Evolutionary conservation across 306 rosid genomes (phyloP), one percentile per base, ranked within the genome.

Genomic region (Sechiopsis laciniata): DNA sequence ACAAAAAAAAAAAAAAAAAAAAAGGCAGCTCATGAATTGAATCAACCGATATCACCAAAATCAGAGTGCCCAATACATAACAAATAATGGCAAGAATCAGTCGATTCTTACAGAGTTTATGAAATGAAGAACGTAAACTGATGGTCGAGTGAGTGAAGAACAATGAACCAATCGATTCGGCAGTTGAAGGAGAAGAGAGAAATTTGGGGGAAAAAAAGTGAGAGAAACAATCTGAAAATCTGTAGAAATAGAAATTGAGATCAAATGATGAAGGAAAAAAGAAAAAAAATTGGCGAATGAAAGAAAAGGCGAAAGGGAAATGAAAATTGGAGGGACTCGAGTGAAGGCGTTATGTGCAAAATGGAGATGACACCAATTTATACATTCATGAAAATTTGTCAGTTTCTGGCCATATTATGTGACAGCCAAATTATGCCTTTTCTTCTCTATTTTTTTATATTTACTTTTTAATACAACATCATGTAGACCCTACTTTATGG

Each of bases 331-430:
- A 60, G 10, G 66, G 19, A 14, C 10, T 60, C 62, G 62, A 57
- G 7, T 26, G 29, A 26, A 26, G 29, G 29, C n/a, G 29, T 26
- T 26, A 26, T 26, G 29, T 2, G 29, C 29, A 26, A 26, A 26
- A 66, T 66, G 72, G 54, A 66, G 54, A 54, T 45, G 15, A 45
- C 54, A 66, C n/a, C 72, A 42, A 42, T 66, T 65, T 66, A 66
- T 66, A 42, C 54, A 63, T 63, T 62, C 69, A 35, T 32, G 15
- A 63, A 16, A 3, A 2, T 8, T 63, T 63, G 51, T 22, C 69
- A 35, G 7, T 9, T 35, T n/a, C 51, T 35, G 8, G 4, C 13
- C 14, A 56, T 40, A 5, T 5, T 40, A 40, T 40, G 9, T 40
- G 46, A 40, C 46, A 40, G 46, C 46, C 46, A 40, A 40, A 40